A percentile compares a stretch with the other conserved stretches of the same genome.
Evolutionary conservation across 495 filamentous ascomycete genomes (phyloP).

Genomic region (Neurospora tetraspora): DNA sequence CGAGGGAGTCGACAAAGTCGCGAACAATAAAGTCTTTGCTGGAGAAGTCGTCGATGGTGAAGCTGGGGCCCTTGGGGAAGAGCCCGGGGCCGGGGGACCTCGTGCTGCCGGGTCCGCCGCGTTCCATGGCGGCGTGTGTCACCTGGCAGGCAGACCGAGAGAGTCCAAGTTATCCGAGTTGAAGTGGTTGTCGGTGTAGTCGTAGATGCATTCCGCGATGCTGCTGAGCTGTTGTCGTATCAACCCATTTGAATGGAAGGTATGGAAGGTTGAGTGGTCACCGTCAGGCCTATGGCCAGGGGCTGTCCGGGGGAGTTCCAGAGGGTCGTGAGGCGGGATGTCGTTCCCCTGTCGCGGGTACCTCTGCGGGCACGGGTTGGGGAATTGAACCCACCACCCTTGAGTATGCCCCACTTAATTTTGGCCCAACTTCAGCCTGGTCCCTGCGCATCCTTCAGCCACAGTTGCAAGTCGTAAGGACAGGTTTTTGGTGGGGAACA

Average conservation of each 20-base stretch:
- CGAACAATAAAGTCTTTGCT: conserved; percentile 92
- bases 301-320: background rate
- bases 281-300: background rate
- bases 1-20: conserved; percentile 90
- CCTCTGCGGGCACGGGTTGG: background rate
- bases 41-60: conserved; percentile 83
- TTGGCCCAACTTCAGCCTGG: background rate
- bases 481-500: background rate
- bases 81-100: conserved; percentile 66
- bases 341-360: background rate
- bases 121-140: conserved; percentile 31
- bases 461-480: background rate
- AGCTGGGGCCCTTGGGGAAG: conserved; percentile 69
- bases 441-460: background rate
- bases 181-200: background rate
- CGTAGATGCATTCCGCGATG: background rate
- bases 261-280: background rate
- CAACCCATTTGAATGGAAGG: background rate
- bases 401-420: background rate
- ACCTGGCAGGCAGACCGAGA: too few species aligned
- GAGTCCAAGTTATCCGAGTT: background rate
- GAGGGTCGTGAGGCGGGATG: background rate
- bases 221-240: background rate
- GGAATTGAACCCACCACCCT: background rate
- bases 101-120: conserved; percentile 32